Percentiles rank a stretch among this genome's conserved stretches.
Evolutionary conservation across 768 basidiomycete genomes (phyloP).

Genomic region (Porphyrellus cyaneotinctus): DNA sequence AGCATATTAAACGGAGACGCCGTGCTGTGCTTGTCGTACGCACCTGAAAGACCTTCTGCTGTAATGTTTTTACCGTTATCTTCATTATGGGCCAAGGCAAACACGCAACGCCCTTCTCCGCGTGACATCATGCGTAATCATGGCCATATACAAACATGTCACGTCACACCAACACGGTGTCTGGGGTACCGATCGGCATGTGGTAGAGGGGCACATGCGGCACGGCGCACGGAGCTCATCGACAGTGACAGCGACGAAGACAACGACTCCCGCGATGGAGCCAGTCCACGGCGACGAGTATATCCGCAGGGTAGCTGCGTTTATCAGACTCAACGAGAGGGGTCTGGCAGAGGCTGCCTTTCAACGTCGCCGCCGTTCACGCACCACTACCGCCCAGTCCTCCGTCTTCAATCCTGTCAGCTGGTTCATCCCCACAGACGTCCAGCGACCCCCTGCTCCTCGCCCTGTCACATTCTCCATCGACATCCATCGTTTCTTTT

Average conservation of each 20-base stretch:
- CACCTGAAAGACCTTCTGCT: conserved; percentile 88
- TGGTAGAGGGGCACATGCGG: conserved; percentile 19
- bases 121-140: conserved; percentile 24
- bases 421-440: conserved; percentile 45
- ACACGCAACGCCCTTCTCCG: not conserved
- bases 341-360: conserved; percentile 64
- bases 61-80: conserved; percentile 92
- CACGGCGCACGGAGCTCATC: conserved; percentile 10
- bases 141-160: conserved; percentile 17
- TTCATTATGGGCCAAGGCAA: conserved; percentile 56
- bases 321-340: conserved; percentile 69
- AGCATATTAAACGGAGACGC: not conserved
- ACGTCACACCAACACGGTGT: conserved; percentile 17
- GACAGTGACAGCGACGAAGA: not conserved
- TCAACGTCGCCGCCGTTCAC: conserved; percentile 45
- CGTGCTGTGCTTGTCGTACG: not conserved
- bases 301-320: conserved; percentile 62
- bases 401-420: conserved; percentile 57
- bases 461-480: conserved; percentile 65
- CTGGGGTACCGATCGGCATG: conserved; percentile 23
- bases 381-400: conserved; percentile 26
- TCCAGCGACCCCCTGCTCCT: conserved; percentile 29
- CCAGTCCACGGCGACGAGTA: conserved; percentile 72
- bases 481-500: conserved; percentile 83
- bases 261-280: conserved; percentile 35